Base-by-base conservation (phyloP, 441 rosid species). In the Corymbia calophylla region DNA sequence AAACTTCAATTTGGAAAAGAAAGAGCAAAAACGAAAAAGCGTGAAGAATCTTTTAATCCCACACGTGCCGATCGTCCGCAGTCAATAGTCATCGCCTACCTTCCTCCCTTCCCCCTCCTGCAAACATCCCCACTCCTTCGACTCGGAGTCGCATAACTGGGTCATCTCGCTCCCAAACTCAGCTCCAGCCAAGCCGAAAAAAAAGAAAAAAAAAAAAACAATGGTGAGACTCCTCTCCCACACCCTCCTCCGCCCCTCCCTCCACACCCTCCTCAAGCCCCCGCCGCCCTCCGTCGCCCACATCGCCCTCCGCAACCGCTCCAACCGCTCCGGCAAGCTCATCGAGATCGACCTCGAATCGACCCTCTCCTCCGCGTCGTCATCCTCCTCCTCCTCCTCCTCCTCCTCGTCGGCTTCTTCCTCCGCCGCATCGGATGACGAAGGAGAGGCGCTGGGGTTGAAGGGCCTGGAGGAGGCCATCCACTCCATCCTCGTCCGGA, bases 391-490 rank as follows among this genome's bases (percentile, higher is more conserved):
- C 13, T 87, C 88, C 0, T 87, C 88, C 2, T 56, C 89, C 6
- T 68, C 89, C 0, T 66, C 88, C 9, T 31, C 73, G 3, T 58
- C 87, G 29, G 25, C 88, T 48, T 86, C 88, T 48, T 86, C 66
- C 15, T 29, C 44, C n/a, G 17, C 31, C 60, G 53, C 60, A 9
- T 51, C 60, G n/a, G 88, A 86, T 21, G 49, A 44, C 39, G 90
- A 89, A 14, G 47, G 80, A 7, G 88, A 66, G 88, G 64, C 44
- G n/a, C 17, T 51, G 31, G 64, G 81, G 15, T 73, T 89, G 70
- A 91, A 87, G 92, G 93, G 89, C 89, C 92, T 95, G 47, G 95
- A 94, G 89, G 95, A 93, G 15, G 90, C 94, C n/a, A 88, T 95
- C 81, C 88, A 94, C 19, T 90, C 92, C 86, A 66, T 93, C 87